Evolutionary conservation across 305 asterid genomes (phyloP).

Genomic region (Rubia tinctorum): DNA sequence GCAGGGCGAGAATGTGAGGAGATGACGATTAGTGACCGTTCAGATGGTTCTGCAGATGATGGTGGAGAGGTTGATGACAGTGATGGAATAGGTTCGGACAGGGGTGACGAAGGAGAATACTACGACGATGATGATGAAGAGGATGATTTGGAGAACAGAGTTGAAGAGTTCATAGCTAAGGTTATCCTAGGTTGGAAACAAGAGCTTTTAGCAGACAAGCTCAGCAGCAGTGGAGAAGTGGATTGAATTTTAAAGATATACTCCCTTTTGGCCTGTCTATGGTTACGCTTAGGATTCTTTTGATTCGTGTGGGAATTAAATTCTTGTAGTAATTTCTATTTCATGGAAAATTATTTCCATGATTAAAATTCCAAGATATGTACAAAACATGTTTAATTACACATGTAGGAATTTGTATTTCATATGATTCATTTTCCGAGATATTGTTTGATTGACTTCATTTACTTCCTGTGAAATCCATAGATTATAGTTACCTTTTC

Average conservation of each 20-base stretch:
- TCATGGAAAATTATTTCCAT: no score
- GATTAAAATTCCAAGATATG: no score
- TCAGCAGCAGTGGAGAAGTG: constrained; percentile 2
- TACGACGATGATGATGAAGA: neutral
- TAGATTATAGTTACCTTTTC: no score
- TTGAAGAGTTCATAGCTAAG: constrained; percentile 12
- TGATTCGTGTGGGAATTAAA: no score
- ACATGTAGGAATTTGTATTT: no score
- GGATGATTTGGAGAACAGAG: constrained; percentile 1
- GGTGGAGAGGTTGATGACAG: neutral
- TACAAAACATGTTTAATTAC: no score
- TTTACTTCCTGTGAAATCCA: no score
- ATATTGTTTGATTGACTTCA: no score
- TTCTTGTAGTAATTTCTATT: no score
- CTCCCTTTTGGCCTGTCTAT: neutral
- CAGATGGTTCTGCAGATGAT: neutral
- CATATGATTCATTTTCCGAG: no score
- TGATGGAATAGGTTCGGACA: neutral
- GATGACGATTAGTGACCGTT: neutral
- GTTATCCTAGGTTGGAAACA: constrained; percentile 35
- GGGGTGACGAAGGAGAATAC: neutral
- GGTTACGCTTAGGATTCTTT: neutral
- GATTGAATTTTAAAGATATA: neutral
- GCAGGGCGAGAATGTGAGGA: neutral
- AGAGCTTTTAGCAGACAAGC: constrained; percentile 34